Evolutionary conservation across 495 filamentous ascomycete genomes (phyloP).

Genomic region (Mycothermus thermophilus): DNA sequence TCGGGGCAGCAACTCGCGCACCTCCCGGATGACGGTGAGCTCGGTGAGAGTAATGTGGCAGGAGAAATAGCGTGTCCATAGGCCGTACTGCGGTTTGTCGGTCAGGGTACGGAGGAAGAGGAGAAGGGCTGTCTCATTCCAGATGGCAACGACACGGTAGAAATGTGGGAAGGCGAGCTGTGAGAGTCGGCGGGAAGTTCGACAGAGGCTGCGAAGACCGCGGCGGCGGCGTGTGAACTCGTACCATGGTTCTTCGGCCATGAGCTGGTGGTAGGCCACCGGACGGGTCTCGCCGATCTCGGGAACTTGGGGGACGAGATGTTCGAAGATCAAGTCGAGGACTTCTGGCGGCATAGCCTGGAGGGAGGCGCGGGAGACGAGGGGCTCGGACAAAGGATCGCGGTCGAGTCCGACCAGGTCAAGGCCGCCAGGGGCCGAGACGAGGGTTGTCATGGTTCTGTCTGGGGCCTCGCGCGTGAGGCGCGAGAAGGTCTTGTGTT

Average conservation of each 20-base stretch:
- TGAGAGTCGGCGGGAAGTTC: conserved; percentile 8
- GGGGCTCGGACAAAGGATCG: neutral
- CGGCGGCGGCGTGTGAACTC: conserved; percentile 18
- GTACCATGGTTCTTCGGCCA: conserved; percentile 20
- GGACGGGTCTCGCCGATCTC: conserved; percentile 21
- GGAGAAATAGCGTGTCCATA: conserved; percentile 16
- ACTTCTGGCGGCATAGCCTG: conserved; percentile 15
- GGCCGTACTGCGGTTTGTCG: conserved; percentile 9
- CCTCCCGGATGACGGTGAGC: conserved; percentile 11
- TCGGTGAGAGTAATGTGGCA: conserved; percentile 19
- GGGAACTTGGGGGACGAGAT: conserved; percentile 12
- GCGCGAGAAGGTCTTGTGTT: too few species aligned
- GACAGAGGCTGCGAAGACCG: conserved; percentile 16
- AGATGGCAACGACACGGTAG: conserved; percentile 15
- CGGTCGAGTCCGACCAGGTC: neutral
- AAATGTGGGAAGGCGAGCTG: conserved; percentile 16
- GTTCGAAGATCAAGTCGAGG: conserved; percentile 12
- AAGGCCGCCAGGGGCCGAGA: neutral
- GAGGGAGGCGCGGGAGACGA: neutral
- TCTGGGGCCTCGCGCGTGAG: too few species aligned
- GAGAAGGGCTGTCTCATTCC: conserved; percentile 11
- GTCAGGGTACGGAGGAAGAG: conserved; percentile 19
- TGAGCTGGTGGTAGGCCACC: conserved; percentile 16
- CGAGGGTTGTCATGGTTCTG: too few species aligned
- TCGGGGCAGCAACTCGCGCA: conserved; percentile 7